Base-by-base conservation (phyloP, 495 filamentous ascomycete genomes). In the Talaromyces liani region DNA sequence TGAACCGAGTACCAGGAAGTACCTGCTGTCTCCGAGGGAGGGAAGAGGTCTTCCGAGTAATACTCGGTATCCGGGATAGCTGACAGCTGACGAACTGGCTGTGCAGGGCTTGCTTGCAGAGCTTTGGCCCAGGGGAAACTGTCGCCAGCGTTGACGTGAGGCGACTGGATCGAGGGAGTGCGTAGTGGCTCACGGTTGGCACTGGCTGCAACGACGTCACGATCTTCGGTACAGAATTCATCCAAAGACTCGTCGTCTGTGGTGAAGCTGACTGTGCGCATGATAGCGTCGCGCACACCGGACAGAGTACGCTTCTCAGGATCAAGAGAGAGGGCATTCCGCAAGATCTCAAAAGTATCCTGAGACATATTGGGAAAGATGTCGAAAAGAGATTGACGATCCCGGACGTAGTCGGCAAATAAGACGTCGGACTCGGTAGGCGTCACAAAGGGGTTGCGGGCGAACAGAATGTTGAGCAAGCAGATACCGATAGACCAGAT, bases 291-390 rank as follows among this genome's bases (percentile, higher is more conserved):
- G 64, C 89, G 90, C 60, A 92, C 86, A 63, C 80, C 88, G 33
- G 80, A 79, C 45, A 98, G 79, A 12, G 92, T 96, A 56, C 94
- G 88, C 81, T 92, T 97, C 65, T 82, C 81, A 10, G 94, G 95
- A 75, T 98, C 93, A 67, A 98, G 78, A 65, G 91, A 88, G 81
- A 98, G 81, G 69, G 91, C 92, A 70, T 93, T 84, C 31, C 87
- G 83, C 74, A 98, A 83, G 65, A 98, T 91, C 73, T 96, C 91
- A 70, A 89, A 98, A 0, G 94, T 96, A 70, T 98, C 94, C 71
- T 95, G 91, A 63, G 93, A 96, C 92, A 98, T 93, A 73, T 91
- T 95, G 29, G 94, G 92, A 75, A 98, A 98, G 70, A 98, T 91
- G 75, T 98, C 94, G 77, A 98, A 98, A 29, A 98, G 84, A 10